Conservation (phyloP, 345 rosid species). For the Microcos paniculata region DNA sequence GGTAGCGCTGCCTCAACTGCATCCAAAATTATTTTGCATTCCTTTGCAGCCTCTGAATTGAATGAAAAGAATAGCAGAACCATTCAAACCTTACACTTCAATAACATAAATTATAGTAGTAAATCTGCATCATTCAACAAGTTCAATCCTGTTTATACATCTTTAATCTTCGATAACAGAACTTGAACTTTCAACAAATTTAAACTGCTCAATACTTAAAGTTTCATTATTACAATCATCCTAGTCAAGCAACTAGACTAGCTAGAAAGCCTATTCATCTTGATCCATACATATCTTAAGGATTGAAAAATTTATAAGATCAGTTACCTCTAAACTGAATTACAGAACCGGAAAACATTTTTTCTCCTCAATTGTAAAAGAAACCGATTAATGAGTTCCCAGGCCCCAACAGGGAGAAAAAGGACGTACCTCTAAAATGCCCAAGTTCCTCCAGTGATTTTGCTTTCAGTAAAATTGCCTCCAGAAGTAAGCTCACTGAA, state of each 20-base stretch:
- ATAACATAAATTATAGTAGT: constrained; percentile 1
- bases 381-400: neutral
- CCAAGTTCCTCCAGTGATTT: constrained; percentile 78
- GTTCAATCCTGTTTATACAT: neutral
- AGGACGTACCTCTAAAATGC: constrained; percentile 49
- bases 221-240: neutral
- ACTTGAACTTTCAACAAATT: neutral
- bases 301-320: neutral
- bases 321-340: neutral
- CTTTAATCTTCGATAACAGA: neutral
- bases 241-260: neutral
- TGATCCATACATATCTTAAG: neutral
- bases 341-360: neutral
- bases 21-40: constrained; percentile 73
- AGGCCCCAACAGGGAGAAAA: neutral
- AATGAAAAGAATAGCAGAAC: constrained; percentile 30
- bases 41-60: constrained; percentile 83
- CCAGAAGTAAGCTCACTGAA: constrained; percentile 84
- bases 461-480: constrained; percentile 88
- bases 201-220: neutral
- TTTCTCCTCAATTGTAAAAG: neutral
- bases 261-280: neutral
- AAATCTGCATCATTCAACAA: neutral
- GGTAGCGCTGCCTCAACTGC: constrained; percentile 75
- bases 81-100: neutral